Base-by-base conservation (phyloP, 352 stramenopile genomes). In the Phytophthora lateralis region DNA sequence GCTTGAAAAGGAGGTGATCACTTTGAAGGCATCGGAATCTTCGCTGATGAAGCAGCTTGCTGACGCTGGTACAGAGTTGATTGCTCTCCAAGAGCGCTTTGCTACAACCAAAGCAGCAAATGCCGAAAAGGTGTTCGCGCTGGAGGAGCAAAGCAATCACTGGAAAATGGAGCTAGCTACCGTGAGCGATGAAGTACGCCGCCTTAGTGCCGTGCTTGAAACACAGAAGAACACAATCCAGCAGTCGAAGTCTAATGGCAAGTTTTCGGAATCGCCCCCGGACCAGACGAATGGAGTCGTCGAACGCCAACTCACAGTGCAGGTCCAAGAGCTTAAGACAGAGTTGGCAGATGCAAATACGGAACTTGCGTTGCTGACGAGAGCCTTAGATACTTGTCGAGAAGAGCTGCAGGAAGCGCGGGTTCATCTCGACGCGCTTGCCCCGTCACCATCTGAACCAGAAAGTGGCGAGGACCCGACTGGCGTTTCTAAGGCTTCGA, bases 91-190 rank as follows among this genome's bases (percentile, higher is more conserved):
- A 17, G 63, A 78, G 44, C 72, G 65, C 14, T 73, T 75, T 57
- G 66, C 62, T 18, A 76, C 63, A 11, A 76, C 66, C 17, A 79
- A 79, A 61, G 66, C 63, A 43, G 71, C 71, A 9, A 74, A 73
- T 35, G 71, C 71, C 11, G 71, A 79, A 15, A 75, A 79, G 32
- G 71, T 74, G 17, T 79, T 79, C 53, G 49, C 71, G 6, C 44
- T 79, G 29, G 66, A 79, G 42, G 64, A 80, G 51, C 53, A 63
- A 17, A 59, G 32, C n/a, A 69, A 45, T 11, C 43, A 67, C n/a
- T 72, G 56, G 63, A 55, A 77, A 47, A 54, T 62, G 27, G 58
- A 71, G 30, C 14, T 76, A 1, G 55, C 47, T 20, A 15, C 44
- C 27, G 49, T 52, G 11, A 63, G 21, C 3, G 53, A 69, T 57